Percentiles rank a stretch among this genome's conserved stretches.
Evolutionary conservation across 768 basidiomycete genomes (phyloP).

Genomic region (Rhodosporidiobolus sp.): DNA sequence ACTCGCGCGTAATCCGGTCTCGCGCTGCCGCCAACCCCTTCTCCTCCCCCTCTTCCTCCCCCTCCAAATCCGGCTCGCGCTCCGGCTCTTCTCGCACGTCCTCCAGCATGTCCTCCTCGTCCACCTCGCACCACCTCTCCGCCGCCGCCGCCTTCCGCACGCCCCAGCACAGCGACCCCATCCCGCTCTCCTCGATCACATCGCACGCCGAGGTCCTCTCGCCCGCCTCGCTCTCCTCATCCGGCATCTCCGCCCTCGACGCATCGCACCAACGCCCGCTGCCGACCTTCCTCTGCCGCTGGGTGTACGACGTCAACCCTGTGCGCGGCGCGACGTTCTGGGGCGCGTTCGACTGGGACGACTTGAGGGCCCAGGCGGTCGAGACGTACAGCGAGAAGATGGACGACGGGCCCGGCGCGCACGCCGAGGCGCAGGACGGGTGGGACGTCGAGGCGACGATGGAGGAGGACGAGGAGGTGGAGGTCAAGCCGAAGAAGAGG

Average conservation of each 20-base stretch:
- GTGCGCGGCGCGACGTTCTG: slow-evolving; percentile 21
- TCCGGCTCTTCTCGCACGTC: background rate
- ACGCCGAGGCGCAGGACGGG: background rate
- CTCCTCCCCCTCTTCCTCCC: background rate
- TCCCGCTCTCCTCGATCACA: slow-evolving; percentile 20
- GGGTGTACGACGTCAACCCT: slow-evolving; percentile 38
- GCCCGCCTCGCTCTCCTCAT: background rate
- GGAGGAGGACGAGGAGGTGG: slow-evolving; percentile 37
- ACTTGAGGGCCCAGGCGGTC: background rate
- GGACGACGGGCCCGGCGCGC: background rate
- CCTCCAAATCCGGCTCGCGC: background rate
- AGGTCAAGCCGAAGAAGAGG: slow-evolving; percentile 19
- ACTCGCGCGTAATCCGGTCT: slow-evolving; percentile 12
- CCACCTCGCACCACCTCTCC: slow-evolving; percentile 8
- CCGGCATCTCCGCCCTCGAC: background rate
- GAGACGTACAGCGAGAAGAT: background rate
- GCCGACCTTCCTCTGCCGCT: slow-evolving; percentile 27
- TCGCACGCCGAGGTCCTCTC: slow-evolving; percentile 19
- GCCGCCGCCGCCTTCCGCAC: slow-evolving; percentile 26
- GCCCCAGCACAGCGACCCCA: slow-evolving; percentile 22
- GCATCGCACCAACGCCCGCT: background rate
- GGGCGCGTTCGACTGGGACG: slow-evolving; percentile 26
- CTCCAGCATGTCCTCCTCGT: background rate
- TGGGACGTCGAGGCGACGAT: slow-evolving; percentile 33
- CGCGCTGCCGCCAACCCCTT: slow-evolving; percentile 6